Evolutionary conservation across 805 yeast genomes (phyloP).

Genomic region (Starmerella etchellsii): DNA sequence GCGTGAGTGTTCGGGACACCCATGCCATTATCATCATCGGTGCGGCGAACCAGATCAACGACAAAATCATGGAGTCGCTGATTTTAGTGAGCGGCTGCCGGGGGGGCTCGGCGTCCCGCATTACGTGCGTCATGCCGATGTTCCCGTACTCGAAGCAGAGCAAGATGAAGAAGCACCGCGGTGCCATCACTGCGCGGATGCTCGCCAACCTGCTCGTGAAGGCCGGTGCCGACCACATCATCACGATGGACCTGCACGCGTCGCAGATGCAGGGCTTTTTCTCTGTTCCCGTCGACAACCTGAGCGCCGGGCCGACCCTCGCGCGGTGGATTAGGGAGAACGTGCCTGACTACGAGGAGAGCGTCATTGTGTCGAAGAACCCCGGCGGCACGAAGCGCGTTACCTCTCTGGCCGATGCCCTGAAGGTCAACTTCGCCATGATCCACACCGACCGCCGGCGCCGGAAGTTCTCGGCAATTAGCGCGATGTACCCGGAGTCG

Average conservation of each 20-base stretch:
- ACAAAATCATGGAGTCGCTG: slow-evolving; percentile 89
- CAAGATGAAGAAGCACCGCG: slow-evolving; percentile 97
- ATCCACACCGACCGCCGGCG: slow-evolving; percentile 96
- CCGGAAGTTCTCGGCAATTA: slow-evolving; percentile 42
- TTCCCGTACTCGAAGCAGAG: slow-evolving; percentile 95
- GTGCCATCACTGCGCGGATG: slow-evolving; percentile 97
- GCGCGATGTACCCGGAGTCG: slow-evolving; percentile 20
- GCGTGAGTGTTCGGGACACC: slow-evolving; percentile 90
- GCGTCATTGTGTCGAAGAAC: slow-evolving; percentile 95
- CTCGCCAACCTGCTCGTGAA: slow-evolving; percentile 84
- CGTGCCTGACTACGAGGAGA: slow-evolving; percentile 68
- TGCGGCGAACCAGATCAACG: slow-evolving; percentile 77
- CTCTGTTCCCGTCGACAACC: slow-evolving; percentile 90
- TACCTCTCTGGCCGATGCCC: slow-evolving; percentile 91
- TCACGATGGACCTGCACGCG: slow-evolving; percentile 91
- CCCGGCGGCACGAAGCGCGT: slow-evolving; percentile 99
- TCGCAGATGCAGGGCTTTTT: slow-evolving; percentile 99
- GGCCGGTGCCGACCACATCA: slow-evolving; percentile 99
- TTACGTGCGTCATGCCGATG: slow-evolving; percentile 93
- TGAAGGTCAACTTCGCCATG: slow-evolving; percentile 96
- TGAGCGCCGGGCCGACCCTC: slow-evolving; percentile 91
- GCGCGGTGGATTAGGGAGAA: slow-evolving; percentile 93
- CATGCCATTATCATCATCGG: slow-evolving; percentile 90
- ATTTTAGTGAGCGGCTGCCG: slow-evolving; percentile 90
- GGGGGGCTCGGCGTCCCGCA: slow-evolving; percentile 96